Conservation (phyloP, 2,329 filamentous ascomycete species). For the Graphiopsis chlorocephala region DNA sequence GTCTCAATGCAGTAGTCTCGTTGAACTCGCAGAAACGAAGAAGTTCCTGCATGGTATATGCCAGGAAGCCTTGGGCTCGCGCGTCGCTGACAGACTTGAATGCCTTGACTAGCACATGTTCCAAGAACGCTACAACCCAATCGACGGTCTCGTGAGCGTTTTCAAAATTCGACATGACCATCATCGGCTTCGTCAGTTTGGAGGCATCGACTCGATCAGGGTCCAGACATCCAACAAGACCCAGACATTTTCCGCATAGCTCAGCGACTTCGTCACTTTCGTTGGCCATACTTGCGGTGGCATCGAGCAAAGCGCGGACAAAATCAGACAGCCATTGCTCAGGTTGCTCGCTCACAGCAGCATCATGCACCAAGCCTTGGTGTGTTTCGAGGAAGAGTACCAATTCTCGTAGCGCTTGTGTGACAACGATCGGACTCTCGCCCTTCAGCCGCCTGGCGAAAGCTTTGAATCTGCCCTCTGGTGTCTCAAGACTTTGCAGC, state of each 20-base stretch:
- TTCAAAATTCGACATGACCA: conserved; percentile 84
- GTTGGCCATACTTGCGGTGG: conserved; percentile 74
- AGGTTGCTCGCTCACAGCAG: conserved; percentile 78
- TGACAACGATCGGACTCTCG: conserved; percentile 82
- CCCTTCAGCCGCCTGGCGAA: conserved; percentile 73
- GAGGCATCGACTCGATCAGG: conserved; percentile 82
- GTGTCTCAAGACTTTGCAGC: conserved; percentile 64
- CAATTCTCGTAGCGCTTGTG: conserved; percentile 77
- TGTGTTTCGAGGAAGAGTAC: conserved; percentile 68
- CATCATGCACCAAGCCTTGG: conserved; percentile 75
- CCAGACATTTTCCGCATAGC: conserved; percentile 77
- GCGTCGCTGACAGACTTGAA: conserved; percentile 90
- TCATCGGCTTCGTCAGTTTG: conserved; percentile 75
- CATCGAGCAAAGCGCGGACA: conserved; percentile 78
- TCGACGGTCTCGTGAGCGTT: conserved; percentile 73
- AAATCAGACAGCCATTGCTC: conserved; percentile 69
- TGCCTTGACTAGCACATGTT: conserved; percentile 83
- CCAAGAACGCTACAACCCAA: conserved; percentile 80
- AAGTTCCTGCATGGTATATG: conserved; percentile 91
- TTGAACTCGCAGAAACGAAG: conserved; percentile 74
- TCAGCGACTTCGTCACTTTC: conserved; percentile 63
- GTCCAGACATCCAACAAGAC: conserved; percentile 86
- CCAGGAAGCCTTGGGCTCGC: conserved; percentile 82
- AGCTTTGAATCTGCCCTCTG: conserved; percentile 64
- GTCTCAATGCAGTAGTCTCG: conserved; percentile 51